Evolutionary conservation across 257 asterid species (phyloP), one percentile per base, ranked within the genome.

Genomic region (Parsonsia alboflavescens): DNA sequence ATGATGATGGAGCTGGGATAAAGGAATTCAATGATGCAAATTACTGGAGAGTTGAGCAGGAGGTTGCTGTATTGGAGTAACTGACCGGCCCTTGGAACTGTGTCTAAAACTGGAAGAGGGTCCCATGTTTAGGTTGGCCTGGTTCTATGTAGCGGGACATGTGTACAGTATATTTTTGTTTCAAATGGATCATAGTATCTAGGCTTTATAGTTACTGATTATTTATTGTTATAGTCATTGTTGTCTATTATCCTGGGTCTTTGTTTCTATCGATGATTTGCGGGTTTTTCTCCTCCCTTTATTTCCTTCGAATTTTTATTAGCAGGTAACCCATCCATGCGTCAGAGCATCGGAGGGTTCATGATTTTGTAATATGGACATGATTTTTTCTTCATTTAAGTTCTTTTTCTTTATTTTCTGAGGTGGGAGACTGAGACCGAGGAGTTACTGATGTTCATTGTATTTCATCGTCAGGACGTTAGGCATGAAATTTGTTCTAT

Each of bases 1-100:
- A 85, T 8, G 94, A 86, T 41, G 85, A 85, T 57, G 87, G 86
- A 65, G 81, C 86, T 3, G 92, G 82, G 45, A 76, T 80, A 76
- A 85, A 90, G 80, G 99, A 95, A 78, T 93, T 85, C 77, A 93
- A 89, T 24, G 97, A 93, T 49, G 79, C 96, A 26, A 93, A 91
- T 77, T 93, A 88, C 82, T 93, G 98, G 98, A 93, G 92, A 83
- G 98, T 93, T 46, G 98, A 93, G 71, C 98, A 89, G 79, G 96
- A 89, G 77, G 97, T 91, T 75, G 74, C 90, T 0, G 90, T 89
- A 19, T 74, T 84, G 80, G 98, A 90, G 79, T 93, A 73, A 73
- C 6, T 52, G 61, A 54, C 45, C 10, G 26, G 63, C 57, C 49
- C 71, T 30, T 11, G 22, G 66, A 73, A 22, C 9, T 12, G 26